Conservation (phyloP, 768 basidiomycete species). For the Hygrophoropsis aurantiaca region DNA sequence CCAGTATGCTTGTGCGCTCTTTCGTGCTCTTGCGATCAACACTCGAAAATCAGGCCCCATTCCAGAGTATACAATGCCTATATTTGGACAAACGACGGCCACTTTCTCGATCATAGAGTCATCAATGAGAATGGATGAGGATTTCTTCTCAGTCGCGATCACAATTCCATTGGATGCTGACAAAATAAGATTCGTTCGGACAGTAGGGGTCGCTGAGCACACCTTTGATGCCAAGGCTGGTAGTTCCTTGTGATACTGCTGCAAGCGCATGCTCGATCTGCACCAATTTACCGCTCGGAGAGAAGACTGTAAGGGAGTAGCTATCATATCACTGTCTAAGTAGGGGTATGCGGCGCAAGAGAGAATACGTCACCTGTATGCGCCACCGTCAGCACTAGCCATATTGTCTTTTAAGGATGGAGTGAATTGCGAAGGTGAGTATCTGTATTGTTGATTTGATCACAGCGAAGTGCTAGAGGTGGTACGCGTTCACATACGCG, state of each 20-base stretch:
- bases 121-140: conserved; percentile 96
- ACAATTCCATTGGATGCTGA: conserved; percentile 98
- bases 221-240: conserved; percentile 99
- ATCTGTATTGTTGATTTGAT: conserved; percentile 2
- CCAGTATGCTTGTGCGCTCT: conserved; percentile 99
- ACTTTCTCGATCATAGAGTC: conserved; percentile 98
- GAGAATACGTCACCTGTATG: conserved; percentile 56
- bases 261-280: conserved; percentile 99
- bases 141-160: conserved; percentile 99
- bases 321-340: conserved; percentile 45
- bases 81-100: conserved; percentile 95
- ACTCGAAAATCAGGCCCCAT: conserved; percentile 99
- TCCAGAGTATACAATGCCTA: conserved; percentile 98
- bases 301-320: conserved; percentile 99
- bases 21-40: conserved; percentile 89
- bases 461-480: background rate
- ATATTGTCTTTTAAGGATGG: conserved; percentile 38
- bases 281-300: conserved; percentile 96
- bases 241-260: conserved; percentile 92
- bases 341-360: conserved; percentile 19
- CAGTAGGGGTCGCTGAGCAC: conserved; percentile 15
- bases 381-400: conserved; percentile 82
- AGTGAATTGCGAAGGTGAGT: conserved; percentile 6
- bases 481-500: conserved; percentile 29
- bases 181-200: conserved; percentile 9